These are phyloP conservation scores for Puccinellia tenuiflora DNA, from an alignment of 176 grass and related monocot species.

Conservation along the genomic window DNA sequence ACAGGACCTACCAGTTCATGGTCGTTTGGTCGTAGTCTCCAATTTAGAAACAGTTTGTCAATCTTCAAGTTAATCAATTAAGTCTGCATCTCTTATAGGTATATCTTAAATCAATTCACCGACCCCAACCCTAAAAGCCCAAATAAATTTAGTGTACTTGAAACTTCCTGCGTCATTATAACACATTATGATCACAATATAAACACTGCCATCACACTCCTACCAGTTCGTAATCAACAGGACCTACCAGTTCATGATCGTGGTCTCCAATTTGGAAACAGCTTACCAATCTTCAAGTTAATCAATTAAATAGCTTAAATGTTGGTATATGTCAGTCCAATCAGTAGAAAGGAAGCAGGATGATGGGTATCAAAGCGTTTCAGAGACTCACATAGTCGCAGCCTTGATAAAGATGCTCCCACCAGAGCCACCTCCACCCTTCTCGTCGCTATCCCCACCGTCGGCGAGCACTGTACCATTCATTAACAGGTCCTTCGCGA, in stretches of 20 bases:
- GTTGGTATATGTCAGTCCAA: neutral
- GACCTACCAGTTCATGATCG: neutral
- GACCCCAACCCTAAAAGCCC: neutral
- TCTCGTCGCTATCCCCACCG: constrained; percentile 65
- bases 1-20: constrained; percentile 1
- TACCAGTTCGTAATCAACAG: constrained; percentile 13
- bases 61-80: constrained; percentile 16
- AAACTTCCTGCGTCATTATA: neutral
- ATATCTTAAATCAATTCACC: neutral
- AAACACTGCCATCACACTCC: neutral
- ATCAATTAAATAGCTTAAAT: neutral
- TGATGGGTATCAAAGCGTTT: constrained; percentile 5
- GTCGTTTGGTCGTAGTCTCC: neutral
- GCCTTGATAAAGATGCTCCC: constrained; percentile 85
- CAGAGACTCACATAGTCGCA: constrained; percentile 60
- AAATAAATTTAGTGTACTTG: neutral
- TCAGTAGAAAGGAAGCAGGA: constrained; percentile 6
- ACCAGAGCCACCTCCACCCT: constrained; percentile 84
- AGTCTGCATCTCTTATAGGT: neutral
- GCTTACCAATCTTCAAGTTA: constrained; percentile 18
- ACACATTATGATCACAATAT: neutral
- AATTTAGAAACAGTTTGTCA: neutral
- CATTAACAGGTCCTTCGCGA: constrained; percentile 60
- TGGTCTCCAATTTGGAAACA: neutral
- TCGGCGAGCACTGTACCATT: constrained; percentile 69